phyloP scores from a whole-genome alignment of 306 rosid species.

The Senna siamea region DNA sequence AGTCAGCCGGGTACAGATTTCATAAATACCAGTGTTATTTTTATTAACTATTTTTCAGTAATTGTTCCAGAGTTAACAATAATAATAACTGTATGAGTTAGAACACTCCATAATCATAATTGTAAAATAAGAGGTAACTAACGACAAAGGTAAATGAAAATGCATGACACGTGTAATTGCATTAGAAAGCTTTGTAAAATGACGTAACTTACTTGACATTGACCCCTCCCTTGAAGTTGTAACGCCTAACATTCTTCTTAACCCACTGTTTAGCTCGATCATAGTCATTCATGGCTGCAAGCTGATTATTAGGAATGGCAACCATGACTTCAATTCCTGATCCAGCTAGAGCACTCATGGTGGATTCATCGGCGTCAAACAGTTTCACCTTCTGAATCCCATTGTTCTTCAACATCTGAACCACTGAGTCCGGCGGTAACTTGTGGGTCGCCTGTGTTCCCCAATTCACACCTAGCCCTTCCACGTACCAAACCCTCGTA shows the following conservation, averaged over 20 bases:
- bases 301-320: conserved; percentile 93
- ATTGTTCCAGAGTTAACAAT: not conserved
- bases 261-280: conserved; percentile 83
- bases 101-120: not conserved
- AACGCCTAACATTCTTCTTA: conserved; percentile 69
- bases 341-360: conserved; percentile 86
- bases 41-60: not conserved
- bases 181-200: not conserved
- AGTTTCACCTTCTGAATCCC: conserved; percentile 92
- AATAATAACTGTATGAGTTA: not conserved
- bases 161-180: not conserved
- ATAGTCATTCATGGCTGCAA: conserved; percentile 61
- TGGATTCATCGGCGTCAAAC: conserved; percentile 74
- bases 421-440: conserved; percentile 76
- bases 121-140: not conserved
- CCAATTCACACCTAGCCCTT: conserved; percentile 96
- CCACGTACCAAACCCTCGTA: conserved; percentile 45
- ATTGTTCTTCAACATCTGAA: conserved; percentile 82
- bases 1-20: no score
- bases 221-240: conserved; percentile 82
- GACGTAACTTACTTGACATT: conserved; percentile 67
- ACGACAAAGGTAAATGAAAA: not conserved
- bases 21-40: not conserved
- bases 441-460: conserved; percentile 85
- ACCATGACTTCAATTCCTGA: conserved; percentile 87